Evolutionary conservation across 371 early-diverging fungal species (phyloP).

Genomic region (Basidiobolus meristosporus): DNA sequence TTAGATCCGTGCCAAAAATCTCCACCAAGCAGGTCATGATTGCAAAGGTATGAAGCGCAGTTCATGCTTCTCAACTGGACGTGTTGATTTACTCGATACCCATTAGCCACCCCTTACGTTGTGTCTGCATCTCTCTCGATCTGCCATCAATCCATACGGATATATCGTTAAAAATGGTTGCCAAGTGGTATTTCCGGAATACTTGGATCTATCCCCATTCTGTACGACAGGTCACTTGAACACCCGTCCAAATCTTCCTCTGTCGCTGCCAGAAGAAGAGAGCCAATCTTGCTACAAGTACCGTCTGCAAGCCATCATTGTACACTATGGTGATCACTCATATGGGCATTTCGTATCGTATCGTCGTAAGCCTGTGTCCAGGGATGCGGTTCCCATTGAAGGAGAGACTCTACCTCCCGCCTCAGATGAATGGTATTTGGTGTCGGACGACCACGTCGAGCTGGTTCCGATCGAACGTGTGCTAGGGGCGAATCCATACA

Average conservation of each 20-base stretch:
- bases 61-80: neutral
- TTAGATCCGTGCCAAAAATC: conserved; percentile 14
- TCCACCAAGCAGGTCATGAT: conserved; percentile 38
- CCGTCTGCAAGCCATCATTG: conserved; percentile 62
- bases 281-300: conserved; percentile 13
- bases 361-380: conserved; percentile 30
- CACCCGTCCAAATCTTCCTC: conserved; percentile 17
- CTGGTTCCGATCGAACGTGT: conserved; percentile 48
- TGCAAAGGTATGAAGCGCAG: conserved; percentile 9
- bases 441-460: conserved; percentile 80
- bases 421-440: conserved; percentile 53
- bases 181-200: conserved; percentile 46
- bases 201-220: conserved; percentile 45
- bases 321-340: conserved; percentile 79
- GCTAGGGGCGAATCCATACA: conserved; percentile 58
- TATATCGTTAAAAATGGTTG: conserved; percentile 52
- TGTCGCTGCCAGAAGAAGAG: conserved; percentile 9
- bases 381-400: conserved; percentile 8
- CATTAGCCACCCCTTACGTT: conserved; percentile 29
- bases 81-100: neutral
- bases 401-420: conserved; percentile 11
- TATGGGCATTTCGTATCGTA: conserved; percentile 89
- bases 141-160: conserved; percentile 39
- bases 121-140: conserved; percentile 63
- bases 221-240: conserved; percentile 31